A percentile compares a stretch with the other conserved stretches of the same genome.
Conservation (phyloP, 768 basidiomycete species). For the Austroboletus festivus region DNA sequence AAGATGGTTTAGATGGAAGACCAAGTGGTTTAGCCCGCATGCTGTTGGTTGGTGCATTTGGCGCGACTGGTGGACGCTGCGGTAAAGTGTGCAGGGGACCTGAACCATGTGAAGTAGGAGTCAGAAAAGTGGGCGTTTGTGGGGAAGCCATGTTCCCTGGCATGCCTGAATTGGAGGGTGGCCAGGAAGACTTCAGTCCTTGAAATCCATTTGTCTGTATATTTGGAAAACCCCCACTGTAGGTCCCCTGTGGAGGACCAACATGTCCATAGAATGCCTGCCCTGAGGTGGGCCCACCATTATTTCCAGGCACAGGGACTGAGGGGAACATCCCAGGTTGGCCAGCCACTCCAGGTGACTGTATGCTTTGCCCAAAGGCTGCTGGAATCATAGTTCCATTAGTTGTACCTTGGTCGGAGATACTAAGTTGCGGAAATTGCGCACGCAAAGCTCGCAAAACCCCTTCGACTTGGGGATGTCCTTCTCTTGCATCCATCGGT, state of each 20-base stretch:
- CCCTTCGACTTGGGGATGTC: constrained; percentile 6
- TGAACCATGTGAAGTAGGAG: background rate
- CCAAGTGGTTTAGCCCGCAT: constrained; percentile 20
- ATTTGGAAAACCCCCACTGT: background rate
- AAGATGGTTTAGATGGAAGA: constrained; percentile 19
- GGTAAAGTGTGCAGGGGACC: constrained; percentile 12
- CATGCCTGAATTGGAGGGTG: constrained; percentile 1
- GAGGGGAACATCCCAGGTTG: background rate
- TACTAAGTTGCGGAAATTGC: constrained; percentile 13
- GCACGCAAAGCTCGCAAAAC: constrained; percentile 15
- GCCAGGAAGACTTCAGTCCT: background rate
- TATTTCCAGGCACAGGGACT: background rate
- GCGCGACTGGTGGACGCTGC: constrained; percentile 8
- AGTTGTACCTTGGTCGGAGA: background rate
- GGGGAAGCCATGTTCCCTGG: constrained; percentile 4
- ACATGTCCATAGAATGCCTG: constrained; percentile 3
- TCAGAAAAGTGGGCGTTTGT: background rate
- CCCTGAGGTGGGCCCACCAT: background rate
- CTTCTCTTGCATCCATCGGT: constrained; percentile 3
- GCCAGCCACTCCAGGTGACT: background rate
- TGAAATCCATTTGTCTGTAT: background rate
- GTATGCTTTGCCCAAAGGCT: background rate
- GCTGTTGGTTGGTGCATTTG: constrained; percentile 1
- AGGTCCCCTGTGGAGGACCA: constrained; percentile 1
- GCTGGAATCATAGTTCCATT: background rate